Conservation (phyloP, 768 basidiomycete species). For the Multifurca ochricompacta region DNA sequence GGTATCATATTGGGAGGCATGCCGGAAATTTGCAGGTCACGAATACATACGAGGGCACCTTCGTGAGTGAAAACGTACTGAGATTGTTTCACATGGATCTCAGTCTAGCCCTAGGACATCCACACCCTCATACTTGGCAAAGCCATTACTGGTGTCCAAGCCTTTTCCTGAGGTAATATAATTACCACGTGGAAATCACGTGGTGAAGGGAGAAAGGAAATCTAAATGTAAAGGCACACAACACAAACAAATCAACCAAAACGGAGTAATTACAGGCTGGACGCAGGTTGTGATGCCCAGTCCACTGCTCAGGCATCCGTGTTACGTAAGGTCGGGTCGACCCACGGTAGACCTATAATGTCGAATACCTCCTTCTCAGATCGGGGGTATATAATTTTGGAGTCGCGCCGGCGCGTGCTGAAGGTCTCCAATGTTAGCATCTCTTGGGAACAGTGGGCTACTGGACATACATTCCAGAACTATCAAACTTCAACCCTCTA, state of each 20-base stretch:
- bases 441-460: not conserved
- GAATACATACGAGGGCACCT: conserved; percentile 84
- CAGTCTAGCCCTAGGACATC: conserved; percentile 51
- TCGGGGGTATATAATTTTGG: conserved; percentile 47
- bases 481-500: conserved; percentile 80
- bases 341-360: conserved; percentile 58
- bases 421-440: not conserved
- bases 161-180: conserved; percentile 45
- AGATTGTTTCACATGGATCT: conserved; percentile 1
- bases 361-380: conserved; percentile 71
- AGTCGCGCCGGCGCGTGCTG: conserved; percentile 60
- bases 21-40: conserved; percentile 94
- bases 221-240: not conserved
- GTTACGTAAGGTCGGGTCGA: conserved; percentile 66
- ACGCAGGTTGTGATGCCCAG: not conserved
- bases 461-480: conserved; percentile 28
- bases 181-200: not conserved
- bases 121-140: conserved; percentile 91
- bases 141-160: conserved; percentile 82
- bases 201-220: not conserved
- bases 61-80: not conserved
- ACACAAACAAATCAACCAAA: conserved; percentile 1
- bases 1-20: conserved; percentile 91
- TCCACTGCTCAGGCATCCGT: conserved; percentile 43
- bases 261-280: not conserved